phyloP scores from a whole-genome alignment of 139 green algal species.

The Zygnema circumcarinatum region DNA sequence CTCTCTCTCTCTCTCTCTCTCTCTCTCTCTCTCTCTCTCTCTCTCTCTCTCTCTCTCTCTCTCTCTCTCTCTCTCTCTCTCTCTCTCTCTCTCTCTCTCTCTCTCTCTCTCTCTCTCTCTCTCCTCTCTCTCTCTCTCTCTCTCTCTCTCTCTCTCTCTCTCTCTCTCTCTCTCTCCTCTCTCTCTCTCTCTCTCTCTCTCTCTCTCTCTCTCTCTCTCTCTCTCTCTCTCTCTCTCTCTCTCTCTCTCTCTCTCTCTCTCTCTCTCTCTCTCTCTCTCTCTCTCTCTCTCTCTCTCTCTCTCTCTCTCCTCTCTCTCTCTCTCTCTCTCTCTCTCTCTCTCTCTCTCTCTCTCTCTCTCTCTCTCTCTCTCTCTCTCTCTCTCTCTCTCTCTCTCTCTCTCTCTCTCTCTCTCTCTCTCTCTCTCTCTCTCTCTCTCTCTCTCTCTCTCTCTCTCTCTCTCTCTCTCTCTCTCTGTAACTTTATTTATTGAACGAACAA shows the following conservation, averaged over 20 bases:
- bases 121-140: neutral
- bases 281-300: neutral
- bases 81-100: neutral
- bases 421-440: neutral
- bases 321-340: neutral
- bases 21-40: neutral
- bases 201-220: neutral
- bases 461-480: neutral
- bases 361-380: neutral
- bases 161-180: neutral
- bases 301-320: neutral
- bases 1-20: constrained; percentile 2
- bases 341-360: neutral
- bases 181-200: neutral
- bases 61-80: neutral
- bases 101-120: neutral
- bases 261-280: neutral
- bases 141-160: neutral
- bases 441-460: neutral
- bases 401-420: neutral
- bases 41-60: neutral
- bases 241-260: neutral
- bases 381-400: neutral
- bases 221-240: neutral
- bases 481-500: neutral